Evolutionary conservation across 2,329 filamentous ascomycete genomes (phyloP).

Genomic region (Venturia aucupariae): DNA sequence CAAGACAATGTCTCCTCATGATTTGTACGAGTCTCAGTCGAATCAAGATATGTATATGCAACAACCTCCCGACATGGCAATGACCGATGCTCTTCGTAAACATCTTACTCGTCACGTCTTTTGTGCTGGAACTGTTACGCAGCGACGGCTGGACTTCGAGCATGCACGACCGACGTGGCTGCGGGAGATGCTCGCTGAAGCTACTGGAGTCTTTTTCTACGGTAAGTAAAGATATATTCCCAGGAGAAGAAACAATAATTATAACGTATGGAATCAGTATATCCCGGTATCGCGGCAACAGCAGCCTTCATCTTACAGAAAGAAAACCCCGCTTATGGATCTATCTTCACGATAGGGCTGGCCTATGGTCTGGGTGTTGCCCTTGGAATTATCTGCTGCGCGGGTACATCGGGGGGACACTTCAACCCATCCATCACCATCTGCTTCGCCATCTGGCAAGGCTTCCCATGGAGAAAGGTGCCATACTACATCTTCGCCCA

Average conservation of each 20-base stretch:
- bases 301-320: conserved; percentile 42
- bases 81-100: conserved; percentile 43
- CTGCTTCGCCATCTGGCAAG: conserved; percentile 42
- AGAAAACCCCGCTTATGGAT: conserved; percentile 36
- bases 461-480: conserved; percentile 34
- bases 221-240: too few relatives aligned
- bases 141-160: conserved; percentile 47
- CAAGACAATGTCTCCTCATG: background rate
- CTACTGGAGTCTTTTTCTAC: conserved; percentile 49
- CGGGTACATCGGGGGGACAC: conserved; percentile 44
- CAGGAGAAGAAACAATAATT: too few relatives aligned
- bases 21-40: background rate
- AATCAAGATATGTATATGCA: background rate
- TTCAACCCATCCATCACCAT: conserved; percentile 42
- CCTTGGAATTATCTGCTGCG: conserved; percentile 50
- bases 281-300: conserved; percentile 44
- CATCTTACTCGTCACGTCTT: conserved; percentile 44
- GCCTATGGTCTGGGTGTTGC: conserved; percentile 49
- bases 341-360: conserved; percentile 46
- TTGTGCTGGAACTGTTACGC: conserved; percentile 40
- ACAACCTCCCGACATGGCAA: conserved; percentile 31
- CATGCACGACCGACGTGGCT: conserved; percentile 43
- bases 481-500: conserved; percentile 49
- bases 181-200: conserved; percentile 47
- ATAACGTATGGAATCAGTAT: background rate